Base-by-base conservation (phyloP, 129 eudicot species). In the Escallonia herrerae region DNA sequence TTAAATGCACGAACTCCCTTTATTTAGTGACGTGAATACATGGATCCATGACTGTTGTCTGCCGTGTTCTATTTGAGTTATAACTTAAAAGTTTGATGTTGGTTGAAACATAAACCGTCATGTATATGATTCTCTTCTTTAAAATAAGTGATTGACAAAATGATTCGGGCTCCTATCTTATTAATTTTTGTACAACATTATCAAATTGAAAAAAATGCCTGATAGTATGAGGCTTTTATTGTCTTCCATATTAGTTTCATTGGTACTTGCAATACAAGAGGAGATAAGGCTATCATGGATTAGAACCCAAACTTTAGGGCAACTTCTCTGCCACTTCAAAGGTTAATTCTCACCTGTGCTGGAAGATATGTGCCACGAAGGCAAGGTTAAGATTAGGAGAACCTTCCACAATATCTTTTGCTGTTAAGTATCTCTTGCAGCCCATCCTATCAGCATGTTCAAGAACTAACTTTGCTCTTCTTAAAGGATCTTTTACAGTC, bases 381-480 rank as follows among this genome's bases (percentile, higher is more conserved):
- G 97, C 97, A 74, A 91, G 95, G 73, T 91, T 91, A 62, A 91
- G 96, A 69, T 91, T 91, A 51, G 96, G 97, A 72, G 95, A 91
- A 44, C 97, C 97, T 66, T 91, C 97, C 8, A 91, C 91, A 63
- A 91, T 91, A 76, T 91, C 96, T 77, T 85, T 91, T 47, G 96
- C 89, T 62, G 96, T 91, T 66, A 91, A 75, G 79, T 91, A 91
- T 87, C 96, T 91, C 77, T 91, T 91, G 76, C 97, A 91, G 47
- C 97, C 97, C 97, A 91, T 91, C 67, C 77, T 87, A 67, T 88
- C 97, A 50, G 97, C 96, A 79, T 91, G 97, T 69, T 91, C 97
- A 72, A 91, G 85, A 66, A 91, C 95, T 78, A 91, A 81, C 40
- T 79, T 87, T 44, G 97, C 97, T 83, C 95, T 85, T 72, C 75